Evolutionary conservation across 2,329 filamentous ascomycete species (phyloP), one percentile per base, ranked within the genome.

Genomic region (Simplicillium aogashimaense): DNA sequence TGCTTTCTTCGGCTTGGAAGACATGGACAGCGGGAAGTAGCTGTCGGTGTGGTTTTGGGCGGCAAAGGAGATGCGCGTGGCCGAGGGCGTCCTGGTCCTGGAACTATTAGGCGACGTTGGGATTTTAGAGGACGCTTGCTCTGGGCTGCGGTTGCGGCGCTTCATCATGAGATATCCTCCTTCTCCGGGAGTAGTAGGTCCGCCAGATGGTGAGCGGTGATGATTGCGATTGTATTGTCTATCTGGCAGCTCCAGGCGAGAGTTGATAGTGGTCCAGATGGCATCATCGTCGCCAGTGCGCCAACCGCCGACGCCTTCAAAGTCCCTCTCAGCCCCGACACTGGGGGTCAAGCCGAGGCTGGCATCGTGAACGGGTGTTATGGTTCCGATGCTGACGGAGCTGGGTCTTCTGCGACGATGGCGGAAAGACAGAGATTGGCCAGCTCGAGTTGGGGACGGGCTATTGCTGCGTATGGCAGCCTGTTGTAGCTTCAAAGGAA

Each of bases 251-350:
- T 73, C 69, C 7, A 73, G 58, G 10, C 69, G 58, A 1, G 69
- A 71, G 47, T 74, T 74, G 45, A 74, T 71, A 35, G 64, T 67
- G 14, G 65, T 67, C 71, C 72, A 75, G 28, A 63, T 49, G 31
- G 68, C 59, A 20, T 73, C 67, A 40, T 70, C 64, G 29, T 53
- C 51, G 11, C 58, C 54, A 13, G 76, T 46, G 36, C 73, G 60
- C 73, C 74, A 79, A 3, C 75, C 75, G 14, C 75, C 75, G 2
- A 79, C 56, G 7, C 75, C 75, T 47, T 79, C 75, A 46, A 70
- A 79, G 50, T 79, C 75, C 25, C 75, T 60, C 39, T 71, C 67
- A 3, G 71, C 57, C 0, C 72, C 72, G 29, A 72, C 55, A 44
- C 65, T 70, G 7, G 69, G 65, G 12, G 65, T 57, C 13, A 74